These are phyloP conservation scores for Lodderomyces pseudojiufengensis DNA, from an alignment of 1,139 yeast species.

Conservation along the genomic window DNA sequence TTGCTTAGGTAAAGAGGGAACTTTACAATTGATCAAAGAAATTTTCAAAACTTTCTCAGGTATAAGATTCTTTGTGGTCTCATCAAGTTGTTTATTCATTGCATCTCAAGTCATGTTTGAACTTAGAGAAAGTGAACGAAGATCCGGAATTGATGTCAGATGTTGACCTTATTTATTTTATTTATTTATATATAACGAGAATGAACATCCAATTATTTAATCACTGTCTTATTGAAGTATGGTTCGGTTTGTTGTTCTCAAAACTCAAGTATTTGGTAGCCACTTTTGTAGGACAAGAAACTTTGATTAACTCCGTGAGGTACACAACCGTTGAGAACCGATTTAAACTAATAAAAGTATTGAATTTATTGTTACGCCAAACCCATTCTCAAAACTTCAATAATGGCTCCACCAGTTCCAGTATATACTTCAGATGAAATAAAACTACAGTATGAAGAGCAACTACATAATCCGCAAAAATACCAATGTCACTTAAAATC, in stretches of 20 bases:
- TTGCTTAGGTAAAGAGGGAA: slow-evolving; percentile 88
- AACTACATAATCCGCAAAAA: slow-evolving; percentile 28
- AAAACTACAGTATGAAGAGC: slow-evolving; percentile 23
- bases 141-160: slow-evolving; percentile 77
- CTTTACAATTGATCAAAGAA: slow-evolving; percentile 57
- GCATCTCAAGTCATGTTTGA: slow-evolving; percentile 96
- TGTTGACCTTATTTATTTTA: slow-evolving; percentile 40
- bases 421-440: slow-evolving; percentile 33
- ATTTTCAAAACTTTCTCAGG: slow-evolving; percentile 74
- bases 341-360: background rate
- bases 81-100: slow-evolving; percentile 69
- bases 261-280: no score
- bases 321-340: no score
- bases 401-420: slow-evolving; percentile 53
- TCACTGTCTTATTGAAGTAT: no score
- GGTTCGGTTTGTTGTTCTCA: no score
- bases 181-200: no score
- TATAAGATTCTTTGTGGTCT: slow-evolving; percentile 55
- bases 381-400: no score
- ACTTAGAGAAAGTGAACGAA: slow-evolving; percentile 76
- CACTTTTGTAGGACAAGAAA: no score
- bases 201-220: no score
- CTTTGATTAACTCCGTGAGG: no score
- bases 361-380: background rate
- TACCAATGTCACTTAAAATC: slow-evolving; percentile 41